phyloP scores from a whole-genome alignment of 2,329 filamentous ascomycete genomes.

The Fusarium camptoceras region DNA sequence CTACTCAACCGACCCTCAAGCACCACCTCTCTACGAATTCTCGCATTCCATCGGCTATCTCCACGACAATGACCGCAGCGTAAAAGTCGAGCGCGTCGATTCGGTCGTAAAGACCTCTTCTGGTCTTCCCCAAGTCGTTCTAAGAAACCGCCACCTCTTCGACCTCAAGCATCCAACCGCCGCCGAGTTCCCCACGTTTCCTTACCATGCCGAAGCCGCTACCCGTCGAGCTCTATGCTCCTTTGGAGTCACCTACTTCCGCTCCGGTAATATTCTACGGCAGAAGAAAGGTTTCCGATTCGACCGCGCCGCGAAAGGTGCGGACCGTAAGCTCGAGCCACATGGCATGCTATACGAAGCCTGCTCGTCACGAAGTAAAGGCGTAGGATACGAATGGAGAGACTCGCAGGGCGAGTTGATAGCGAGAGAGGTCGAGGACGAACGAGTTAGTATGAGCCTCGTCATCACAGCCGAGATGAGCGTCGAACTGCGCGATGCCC shows the following conservation, averaged over 20 bases:
- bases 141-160: conserved; percentile 51
- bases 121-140: conserved; percentile 43
- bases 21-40: conserved; percentile 52
- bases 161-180: conserved; percentile 50
- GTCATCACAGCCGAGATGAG: conserved; percentile 50
- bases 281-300: conserved; percentile 46
- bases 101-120: conserved; percentile 39
- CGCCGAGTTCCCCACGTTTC: conserved; percentile 47
- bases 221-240: conserved; percentile 47
- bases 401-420: conserved; percentile 45
- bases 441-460: conserved; percentile 46
- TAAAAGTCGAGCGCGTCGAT: conserved; percentile 51
- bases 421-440: conserved; percentile 49
- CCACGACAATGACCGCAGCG: conserved; percentile 48
- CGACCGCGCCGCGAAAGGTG: conserved; percentile 45
- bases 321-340: conserved; percentile 41
- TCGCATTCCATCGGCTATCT: conserved; percentile 52
- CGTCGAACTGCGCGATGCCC: conserved; percentile 47
- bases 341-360: conserved; percentile 48
- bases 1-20: conserved; percentile 46
- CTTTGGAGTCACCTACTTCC: conserved; percentile 48
- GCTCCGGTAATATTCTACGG: conserved; percentile 37
- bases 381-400: conserved; percentile 51
- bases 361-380: conserved; percentile 38
- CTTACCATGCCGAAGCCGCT: conserved; percentile 50